Conservation (phyloP, 2,329 filamentous ascomycete genomes). For the Fusarium xylarioides region DNA sequence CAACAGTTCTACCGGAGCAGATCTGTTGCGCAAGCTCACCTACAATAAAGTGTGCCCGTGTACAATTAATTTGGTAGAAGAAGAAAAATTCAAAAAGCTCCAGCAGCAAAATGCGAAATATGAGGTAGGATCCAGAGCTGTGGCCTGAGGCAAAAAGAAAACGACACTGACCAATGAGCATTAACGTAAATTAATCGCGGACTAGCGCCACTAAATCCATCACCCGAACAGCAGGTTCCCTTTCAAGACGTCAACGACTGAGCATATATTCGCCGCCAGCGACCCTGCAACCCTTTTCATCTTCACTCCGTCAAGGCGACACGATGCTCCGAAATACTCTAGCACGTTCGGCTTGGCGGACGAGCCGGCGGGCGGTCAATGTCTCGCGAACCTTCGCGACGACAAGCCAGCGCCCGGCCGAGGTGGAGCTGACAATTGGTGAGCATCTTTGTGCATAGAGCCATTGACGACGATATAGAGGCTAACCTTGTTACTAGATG, state of each 20-base stretch:
- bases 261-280: conserved; percentile 50
- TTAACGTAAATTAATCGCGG: conserved; percentile 56
- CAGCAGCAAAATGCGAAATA: conserved; percentile 34
- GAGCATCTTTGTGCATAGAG: conserved; percentile 43
- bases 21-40: conserved; percentile 66
- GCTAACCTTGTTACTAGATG: conserved; percentile 69
- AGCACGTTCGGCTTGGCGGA: conserved; percentile 74
- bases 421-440: conserved; percentile 98
- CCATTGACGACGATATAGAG: conserved; percentile 43
- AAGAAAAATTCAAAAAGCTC: conserved; percentile 35
- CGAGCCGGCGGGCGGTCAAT: conserved; percentile 65
- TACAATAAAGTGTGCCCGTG: conserved; percentile 77
- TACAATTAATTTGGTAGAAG: conserved; percentile 67
- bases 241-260: conserved; percentile 53
- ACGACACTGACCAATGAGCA: conserved; percentile 52
- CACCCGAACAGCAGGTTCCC: conserved; percentile 50
- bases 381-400: conserved; percentile 83
- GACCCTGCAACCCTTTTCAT: conserved; percentile 49
- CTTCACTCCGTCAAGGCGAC: conserved; percentile 64
- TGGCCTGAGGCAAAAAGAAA: conserved; percentile 51
- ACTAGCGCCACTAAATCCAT: conserved; percentile 53
- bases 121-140: conserved; percentile 11
- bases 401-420: conserved; percentile 79
- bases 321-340: conserved; percentile 75
- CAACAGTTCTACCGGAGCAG: conserved; percentile 50